Conservation (phyloP, 2,329 filamentous ascomycete genomes). For the Ambrosiella xylebori region DNA sequence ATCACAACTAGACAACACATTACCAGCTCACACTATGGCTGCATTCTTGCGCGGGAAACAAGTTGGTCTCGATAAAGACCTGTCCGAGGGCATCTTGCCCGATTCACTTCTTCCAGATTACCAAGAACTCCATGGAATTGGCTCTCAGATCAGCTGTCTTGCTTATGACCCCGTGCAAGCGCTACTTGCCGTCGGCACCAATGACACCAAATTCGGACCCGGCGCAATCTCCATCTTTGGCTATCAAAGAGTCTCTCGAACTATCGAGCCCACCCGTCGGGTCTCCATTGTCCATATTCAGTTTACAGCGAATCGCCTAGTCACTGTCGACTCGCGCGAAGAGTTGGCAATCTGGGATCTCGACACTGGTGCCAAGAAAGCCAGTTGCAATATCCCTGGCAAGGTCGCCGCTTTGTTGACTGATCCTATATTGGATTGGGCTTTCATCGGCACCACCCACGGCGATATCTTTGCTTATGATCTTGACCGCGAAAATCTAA, state of each 20-base stretch:
- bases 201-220: conserved; percentile 66
- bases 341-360: conserved; percentile 75
- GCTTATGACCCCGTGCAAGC: conserved; percentile 91
- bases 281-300: conserved; percentile 62
- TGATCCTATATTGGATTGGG: conserved; percentile 88
- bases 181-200: conserved; percentile 79
- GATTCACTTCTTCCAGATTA: conserved; percentile 73
- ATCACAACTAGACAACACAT: not conserved
- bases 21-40: conserved; percentile 41
- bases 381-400: conserved; percentile 59
- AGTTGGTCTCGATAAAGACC: conserved; percentile 77
- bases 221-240: conserved; percentile 85
- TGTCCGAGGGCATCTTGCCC: conserved; percentile 63
- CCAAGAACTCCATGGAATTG: conserved; percentile 66
- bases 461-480: conserved; percentile 89
- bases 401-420: conserved; percentile 57
- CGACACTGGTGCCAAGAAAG: conserved; percentile 46
- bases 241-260: conserved; percentile 59
- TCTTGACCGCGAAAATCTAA: conserved; percentile 59
- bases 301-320: conserved; percentile 71
- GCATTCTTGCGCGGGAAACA: conserved; percentile 84
- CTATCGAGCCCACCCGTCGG: conserved; percentile 51
- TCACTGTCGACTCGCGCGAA: conserved; percentile 73
- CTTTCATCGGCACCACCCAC: conserved; percentile 63
- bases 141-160: conserved; percentile 60